Conservation (phyloP, 208 protist genomes). For the Crithidia expoeki region DNA sequence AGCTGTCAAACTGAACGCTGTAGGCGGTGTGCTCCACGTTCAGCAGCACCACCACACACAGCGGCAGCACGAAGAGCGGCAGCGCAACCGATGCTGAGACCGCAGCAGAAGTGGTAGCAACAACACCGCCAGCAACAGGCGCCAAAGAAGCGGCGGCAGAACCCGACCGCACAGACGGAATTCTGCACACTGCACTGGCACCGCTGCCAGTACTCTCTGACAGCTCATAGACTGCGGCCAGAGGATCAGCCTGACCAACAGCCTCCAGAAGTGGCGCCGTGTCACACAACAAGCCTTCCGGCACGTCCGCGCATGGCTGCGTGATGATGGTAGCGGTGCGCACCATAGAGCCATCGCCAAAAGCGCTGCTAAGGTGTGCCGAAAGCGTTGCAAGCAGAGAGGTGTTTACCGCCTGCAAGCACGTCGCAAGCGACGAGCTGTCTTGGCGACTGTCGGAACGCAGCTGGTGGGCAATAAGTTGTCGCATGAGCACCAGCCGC, state of each 20-base stretch:
- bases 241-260: constrained; percentile 22
- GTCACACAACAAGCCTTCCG: constrained; percentile 21
- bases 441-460: constrained; percentile 84
- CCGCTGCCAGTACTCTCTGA: not conserved
- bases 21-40: constrained; percentile 68
- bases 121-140: not conserved
- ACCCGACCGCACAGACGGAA: not conserved
- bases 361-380: constrained; percentile 33
- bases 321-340: not conserved
- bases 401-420: constrained; percentile 83
- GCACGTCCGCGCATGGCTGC: constrained; percentile 23
- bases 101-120: not conserved
- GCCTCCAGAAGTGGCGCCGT: constrained; percentile 18
- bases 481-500: constrained; percentile 85
- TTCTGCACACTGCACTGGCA: not conserved
- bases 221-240: constrained; percentile 24
- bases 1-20: constrained; percentile 51
- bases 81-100: constrained; percentile 55
- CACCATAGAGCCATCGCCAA: not conserved
- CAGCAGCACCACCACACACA: constrained; percentile 77
- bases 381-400: constrained; percentile 87
- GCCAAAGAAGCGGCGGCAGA: not conserved
- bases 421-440: constrained; percentile 76
- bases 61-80: constrained; percentile 75
- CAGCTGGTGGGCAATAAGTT: constrained; percentile 91